A percentile compares a stretch with the other conserved stretches of the same genome.
These are phyloP conservation scores for Hypoxylon cercidicola DNA, from an alignment of 495 filamentous ascomycete species.

Conservation along the genomic window DNA sequence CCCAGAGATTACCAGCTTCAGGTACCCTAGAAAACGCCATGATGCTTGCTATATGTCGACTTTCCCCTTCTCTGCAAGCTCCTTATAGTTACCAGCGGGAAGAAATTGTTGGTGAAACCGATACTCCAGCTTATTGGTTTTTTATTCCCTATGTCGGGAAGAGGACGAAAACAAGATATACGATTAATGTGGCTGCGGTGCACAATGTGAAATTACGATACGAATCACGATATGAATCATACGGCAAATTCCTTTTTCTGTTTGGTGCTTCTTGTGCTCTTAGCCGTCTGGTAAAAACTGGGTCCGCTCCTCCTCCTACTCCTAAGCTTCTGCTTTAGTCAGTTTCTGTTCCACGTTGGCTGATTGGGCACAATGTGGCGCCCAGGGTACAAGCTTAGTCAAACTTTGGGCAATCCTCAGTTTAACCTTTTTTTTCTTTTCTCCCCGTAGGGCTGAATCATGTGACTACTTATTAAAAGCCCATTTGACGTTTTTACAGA, in stretches of 20 bases:
- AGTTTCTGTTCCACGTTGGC: neutral
- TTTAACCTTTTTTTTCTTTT: slow-evolving; percentile 26
- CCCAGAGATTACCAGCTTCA: slow-evolving; percentile 71
- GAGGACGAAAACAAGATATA: too few relatives aligned
- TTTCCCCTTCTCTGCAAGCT: neutral
- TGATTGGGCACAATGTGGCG: slow-evolving; percentile 30
- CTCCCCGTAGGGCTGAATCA: slow-evolving; percentile 48
- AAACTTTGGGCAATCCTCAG: slow-evolving; percentile 10
- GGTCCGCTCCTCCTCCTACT: slow-evolving; percentile 2
- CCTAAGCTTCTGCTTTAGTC: slow-evolving; percentile 2
- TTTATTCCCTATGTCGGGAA: too few relatives aligned
- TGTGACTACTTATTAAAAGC: slow-evolving; percentile 29
- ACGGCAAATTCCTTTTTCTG: too few relatives aligned
- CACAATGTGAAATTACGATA: too few relatives aligned
- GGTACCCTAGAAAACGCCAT: slow-evolving; percentile 42
- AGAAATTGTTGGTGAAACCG: neutral
- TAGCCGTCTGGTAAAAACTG: slow-evolving; percentile 11
- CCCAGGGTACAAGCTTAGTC: slow-evolving; percentile 11
- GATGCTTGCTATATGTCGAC: neutral
- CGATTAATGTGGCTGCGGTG: too few relatives aligned
- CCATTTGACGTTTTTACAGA: slow-evolving; percentile 7
- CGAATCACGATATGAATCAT: too few relatives aligned
- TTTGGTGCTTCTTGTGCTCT: too few relatives aligned
- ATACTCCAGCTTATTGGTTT: too few relatives aligned
- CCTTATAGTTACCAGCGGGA: neutral